These are phyloP conservation scores for Leucosporidium yakuticum DNA, from an alignment of 768 basidiomycete species.

Conservation along the genomic window DNA sequence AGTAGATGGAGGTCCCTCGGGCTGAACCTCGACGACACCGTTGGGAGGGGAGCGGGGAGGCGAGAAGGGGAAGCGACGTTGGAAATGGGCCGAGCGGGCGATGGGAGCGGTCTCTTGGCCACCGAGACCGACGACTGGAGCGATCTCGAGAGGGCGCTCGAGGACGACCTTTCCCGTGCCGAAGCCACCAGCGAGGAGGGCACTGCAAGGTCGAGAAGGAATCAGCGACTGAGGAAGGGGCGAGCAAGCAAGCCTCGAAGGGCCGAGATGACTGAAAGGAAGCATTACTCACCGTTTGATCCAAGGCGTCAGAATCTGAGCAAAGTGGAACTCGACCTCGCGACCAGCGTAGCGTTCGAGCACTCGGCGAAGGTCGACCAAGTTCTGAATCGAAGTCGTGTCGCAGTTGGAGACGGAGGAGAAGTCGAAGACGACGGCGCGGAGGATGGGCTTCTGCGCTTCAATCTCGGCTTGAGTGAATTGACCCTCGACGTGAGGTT, in stretches of 20 bases:
- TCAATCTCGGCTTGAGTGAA: not conserved
- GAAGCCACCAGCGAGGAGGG: conserved; percentile 82
- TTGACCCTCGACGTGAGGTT: not conserved
- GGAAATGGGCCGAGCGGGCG: conserved; percentile 4
- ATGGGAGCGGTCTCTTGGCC: conserved; percentile 15
- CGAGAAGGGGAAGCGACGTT: conserved; percentile 24
- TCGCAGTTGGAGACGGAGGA: conserved; percentile 79
- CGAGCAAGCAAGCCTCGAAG: too few species aligned
- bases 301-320: conserved; percentile 86
- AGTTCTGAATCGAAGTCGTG: conserved; percentile 80
- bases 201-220: conserved; percentile 44
- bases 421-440: conserved; percentile 88
- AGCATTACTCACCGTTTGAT: conserved; percentile 52
- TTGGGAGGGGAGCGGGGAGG: conserved; percentile 1
- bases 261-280: not conserved
- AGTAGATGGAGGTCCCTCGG: too few species aligned
- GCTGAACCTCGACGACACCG: too few species aligned
- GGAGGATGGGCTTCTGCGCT: conserved; percentile 54
- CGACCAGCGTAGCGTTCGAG: conserved; percentile 71
- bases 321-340: conserved; percentile 83
- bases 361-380: conserved; percentile 79
- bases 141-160: conserved; percentile 57
- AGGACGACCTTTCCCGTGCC: conserved; percentile 57
- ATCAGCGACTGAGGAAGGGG: not conserved
- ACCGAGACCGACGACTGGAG: conserved; percentile 58